Base-by-base conservation (phyloP, 2,329 filamentous ascomycete species). In the Xylariales sp. region DNA sequence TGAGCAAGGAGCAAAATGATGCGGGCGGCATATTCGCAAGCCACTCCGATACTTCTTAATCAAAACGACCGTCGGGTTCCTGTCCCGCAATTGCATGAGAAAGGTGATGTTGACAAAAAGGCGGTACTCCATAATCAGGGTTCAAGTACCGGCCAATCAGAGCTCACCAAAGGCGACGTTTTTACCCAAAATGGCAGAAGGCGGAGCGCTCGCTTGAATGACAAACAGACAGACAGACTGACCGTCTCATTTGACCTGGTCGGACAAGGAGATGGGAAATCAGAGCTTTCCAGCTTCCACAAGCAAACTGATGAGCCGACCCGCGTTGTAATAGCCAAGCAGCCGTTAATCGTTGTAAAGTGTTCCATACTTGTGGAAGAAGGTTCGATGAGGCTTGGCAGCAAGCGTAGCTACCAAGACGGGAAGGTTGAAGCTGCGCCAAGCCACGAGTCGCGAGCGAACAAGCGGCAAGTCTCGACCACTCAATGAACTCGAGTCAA, bases 381-480 rank as follows among this genome's bases (percentile, higher is more conserved):
- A 39, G 36, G 36, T 39, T 28, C 29, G 37, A 19, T 28, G 20
- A 12, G 28, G 28, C 38, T 40, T 40, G 38, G 38, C 38, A 15
- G 27, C 10, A n/a, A 40, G 15, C 21, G 10, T 15, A 33, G 38
- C 20, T 24, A 14, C 38, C 29, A 20, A 21, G 28, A 19, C 16
- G 28, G 38, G 38, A 40, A 40, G 38, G 38, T 40, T 40, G 38
- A 40, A 15, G 7, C n/a, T 22, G 14, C 12, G 38, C 38, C 38
- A 40, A 40, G 33, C 18, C 37, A 12, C 27, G n/a, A n/a, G n/a
- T n/a, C n/a, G n/a, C n/a, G n/a, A n/a, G n/a, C n/a, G n/a, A n/a
- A n/a, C n/a, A n/a, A n/a, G n/a, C n/a, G n/a, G n/a, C n/a, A n/a
- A n/a, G n/a, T 27, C 24, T 27, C n/a, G 24, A n/a, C 8, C 24